Evolutionary conservation across 2,329 filamentous ascomycete genomes (phyloP).

Genomic region (Tolypocladium guangdongense): DNA sequence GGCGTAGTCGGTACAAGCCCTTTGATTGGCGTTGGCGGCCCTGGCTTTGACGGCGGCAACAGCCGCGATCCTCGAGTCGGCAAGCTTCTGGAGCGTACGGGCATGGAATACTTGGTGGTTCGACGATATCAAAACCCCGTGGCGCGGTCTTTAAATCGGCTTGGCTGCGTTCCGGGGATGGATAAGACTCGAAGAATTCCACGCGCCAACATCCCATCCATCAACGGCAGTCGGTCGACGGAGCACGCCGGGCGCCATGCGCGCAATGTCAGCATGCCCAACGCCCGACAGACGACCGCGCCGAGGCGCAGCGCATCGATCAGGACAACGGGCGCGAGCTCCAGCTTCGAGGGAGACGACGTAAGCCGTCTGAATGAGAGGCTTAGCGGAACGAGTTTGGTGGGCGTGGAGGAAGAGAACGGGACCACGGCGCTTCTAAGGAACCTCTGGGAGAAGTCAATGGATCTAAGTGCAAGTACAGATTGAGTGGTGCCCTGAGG

Average conservation of each 20-base stretch:
- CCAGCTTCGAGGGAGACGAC: slow-evolving; percentile 37
- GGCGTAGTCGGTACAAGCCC: slow-evolving; percentile 33
- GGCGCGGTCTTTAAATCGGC: slow-evolving; percentile 44
- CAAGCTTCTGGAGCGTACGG: slow-evolving; percentile 57
- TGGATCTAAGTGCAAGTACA: slow-evolving; percentile 43
- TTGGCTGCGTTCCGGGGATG: slow-evolving; percentile 35
- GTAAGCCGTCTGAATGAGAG: slow-evolving; percentile 27
- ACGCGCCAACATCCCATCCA: slow-evolving; percentile 24
- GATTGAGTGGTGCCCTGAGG: slow-evolving; percentile 6
- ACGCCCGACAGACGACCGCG: slow-evolving; percentile 18
- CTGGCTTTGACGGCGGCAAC: slow-evolving; percentile 39
- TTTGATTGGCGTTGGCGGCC: slow-evolving; percentile 40
- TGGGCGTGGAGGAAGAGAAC: slow-evolving; percentile 38
- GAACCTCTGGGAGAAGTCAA: slow-evolving; percentile 51
- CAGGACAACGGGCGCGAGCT: slow-evolving; percentile 26
- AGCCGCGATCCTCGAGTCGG: slow-evolving; percentile 51
- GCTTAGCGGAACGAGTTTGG: slow-evolving; percentile 38
- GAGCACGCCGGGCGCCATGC: slow-evolving; percentile 21
- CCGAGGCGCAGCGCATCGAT: slow-evolving; percentile 24
- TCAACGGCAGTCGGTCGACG: slow-evolving; percentile 23
- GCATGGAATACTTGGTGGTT: slow-evolving; percentile 65
- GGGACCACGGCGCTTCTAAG: slow-evolving; percentile 40
- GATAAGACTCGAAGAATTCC: slow-evolving; percentile 40
- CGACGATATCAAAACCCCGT: slow-evolving; percentile 62
- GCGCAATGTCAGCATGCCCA: slow-evolving; percentile 29